Conservation (phyloP, 140 eudicot genomes). For the Anethum foeniculum region DNA sequence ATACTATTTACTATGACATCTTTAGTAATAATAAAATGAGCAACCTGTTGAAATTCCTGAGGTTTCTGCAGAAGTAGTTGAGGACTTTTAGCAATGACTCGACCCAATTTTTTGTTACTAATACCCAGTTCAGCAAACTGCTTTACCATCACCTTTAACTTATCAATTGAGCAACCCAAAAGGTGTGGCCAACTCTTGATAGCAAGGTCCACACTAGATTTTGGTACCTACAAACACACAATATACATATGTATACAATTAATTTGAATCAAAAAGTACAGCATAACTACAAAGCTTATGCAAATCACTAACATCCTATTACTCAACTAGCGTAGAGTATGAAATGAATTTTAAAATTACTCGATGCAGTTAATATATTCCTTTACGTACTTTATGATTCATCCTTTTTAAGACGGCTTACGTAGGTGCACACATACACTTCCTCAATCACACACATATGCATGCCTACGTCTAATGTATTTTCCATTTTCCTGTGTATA, state of each 20-base stretch:
- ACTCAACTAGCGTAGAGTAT: background rate
- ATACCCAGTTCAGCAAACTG: slow-evolving; percentile 45
- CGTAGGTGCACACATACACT: background rate
- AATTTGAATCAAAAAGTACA: background rate
- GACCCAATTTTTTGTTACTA: slow-evolving; percentile 40
- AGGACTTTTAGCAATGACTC: slow-evolving; percentile 60
- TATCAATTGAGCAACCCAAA: slow-evolving; percentile 64
- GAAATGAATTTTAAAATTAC: background rate
- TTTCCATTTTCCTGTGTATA: background rate
- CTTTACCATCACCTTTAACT: slow-evolving; percentile 53
- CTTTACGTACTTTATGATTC: background rate
- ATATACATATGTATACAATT: background rate
- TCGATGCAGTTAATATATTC: background rate
- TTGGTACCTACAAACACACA: slow-evolving; percentile 46
- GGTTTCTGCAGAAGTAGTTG: slow-evolving; percentile 68
- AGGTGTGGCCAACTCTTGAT: slow-evolving; percentile 57
- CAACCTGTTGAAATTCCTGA: slow-evolving; percentile 62
- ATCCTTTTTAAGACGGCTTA: background rate
- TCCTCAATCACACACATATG: background rate
- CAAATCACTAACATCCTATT: background rate
- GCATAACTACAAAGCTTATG: background rate
- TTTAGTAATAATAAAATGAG: slow-evolving; percentile 8
- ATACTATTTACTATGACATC: background rate
- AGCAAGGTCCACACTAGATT: slow-evolving; percentile 34
- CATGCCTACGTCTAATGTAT: background rate